Conservation (phyloP, 257 asterid genomes). For the Schizonepeta tenuifolia region DNA sequence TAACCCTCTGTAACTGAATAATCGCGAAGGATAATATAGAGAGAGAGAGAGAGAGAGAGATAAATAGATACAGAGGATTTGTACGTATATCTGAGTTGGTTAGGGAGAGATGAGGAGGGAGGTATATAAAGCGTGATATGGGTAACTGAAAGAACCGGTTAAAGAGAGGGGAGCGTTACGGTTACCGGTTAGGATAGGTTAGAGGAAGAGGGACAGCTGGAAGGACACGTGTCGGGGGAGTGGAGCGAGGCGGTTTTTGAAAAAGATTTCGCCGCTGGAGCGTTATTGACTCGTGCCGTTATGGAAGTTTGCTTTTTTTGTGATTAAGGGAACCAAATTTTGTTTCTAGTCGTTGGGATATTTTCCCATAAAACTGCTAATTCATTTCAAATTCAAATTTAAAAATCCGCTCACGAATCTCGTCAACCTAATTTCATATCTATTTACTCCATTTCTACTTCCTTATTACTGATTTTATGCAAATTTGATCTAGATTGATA, state of each 20-base stretch:
- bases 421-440: neutral
- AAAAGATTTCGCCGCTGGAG: slow-evolving; percentile 33
- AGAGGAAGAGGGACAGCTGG: slow-evolving; percentile 39
- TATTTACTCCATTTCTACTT: neutral
- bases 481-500: neutral
- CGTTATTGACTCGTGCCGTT: slow-evolving; percentile 53
- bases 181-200: slow-evolving; percentile 41
- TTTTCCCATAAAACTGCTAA: neutral
- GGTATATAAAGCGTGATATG: slow-evolving; percentile 27
- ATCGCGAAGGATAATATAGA: too few species aligned
- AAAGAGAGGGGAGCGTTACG: slow-evolving; percentile 40
- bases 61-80: neutral
- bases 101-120: neutral
- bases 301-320: slow-evolving; percentile 47
- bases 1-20: slow-evolving; percentile 14
- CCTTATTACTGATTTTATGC: neutral
- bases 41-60: neutral
- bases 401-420: neutral
- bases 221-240: slow-evolving; percentile 35
- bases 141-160: slow-evolving; percentile 44
- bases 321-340: slow-evolving; percentile 11
- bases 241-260: neutral
- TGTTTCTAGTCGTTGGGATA: slow-evolving; percentile 33
- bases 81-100: neutral
- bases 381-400: slow-evolving; percentile 36